Evolutionary conservation across 352 stramenopile species (phyloP).

Genomic region (Phytopythium delawarense): DNA sequence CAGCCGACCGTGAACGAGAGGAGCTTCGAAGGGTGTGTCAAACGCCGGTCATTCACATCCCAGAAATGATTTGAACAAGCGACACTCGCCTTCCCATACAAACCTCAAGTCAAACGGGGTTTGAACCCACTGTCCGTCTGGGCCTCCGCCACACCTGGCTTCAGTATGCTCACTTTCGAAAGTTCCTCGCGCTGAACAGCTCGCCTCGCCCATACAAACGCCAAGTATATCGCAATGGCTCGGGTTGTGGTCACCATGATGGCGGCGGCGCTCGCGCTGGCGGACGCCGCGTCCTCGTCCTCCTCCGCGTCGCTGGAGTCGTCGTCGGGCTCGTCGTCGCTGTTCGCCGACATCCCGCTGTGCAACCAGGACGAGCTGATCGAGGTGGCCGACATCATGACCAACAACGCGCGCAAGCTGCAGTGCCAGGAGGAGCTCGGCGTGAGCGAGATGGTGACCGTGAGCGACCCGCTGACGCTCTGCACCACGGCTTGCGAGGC

Average conservation of each 20-base stretch:
- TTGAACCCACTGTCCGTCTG: too few relatives aligned
- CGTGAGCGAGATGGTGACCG: constrained; percentile 48
- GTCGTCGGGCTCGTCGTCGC: constrained; percentile 19
- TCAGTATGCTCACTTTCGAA: background rate
- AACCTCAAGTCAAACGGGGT: too few relatives aligned
- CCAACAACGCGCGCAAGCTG: constrained; percentile 45
- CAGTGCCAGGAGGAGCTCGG: constrained; percentile 45
- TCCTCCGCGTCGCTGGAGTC: constrained; percentile 12
- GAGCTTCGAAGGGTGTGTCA: too few relatives aligned
- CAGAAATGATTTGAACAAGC: too few relatives aligned
- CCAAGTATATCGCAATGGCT: background rate
- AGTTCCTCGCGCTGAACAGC: background rate
- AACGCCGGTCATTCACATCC: too few relatives aligned
- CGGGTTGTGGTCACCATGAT: background rate
- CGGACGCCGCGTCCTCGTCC: constrained; percentile 14
- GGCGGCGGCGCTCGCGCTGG: constrained; percentile 6
- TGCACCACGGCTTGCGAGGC: constrained; percentile 44
- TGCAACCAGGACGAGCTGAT: constrained; percentile 45
- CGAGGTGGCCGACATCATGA: constrained; percentile 25
- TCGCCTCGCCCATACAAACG: background rate
- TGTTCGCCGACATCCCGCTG: constrained; percentile 32
- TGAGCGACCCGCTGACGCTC: constrained; percentile 27
- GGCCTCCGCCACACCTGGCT: background rate
- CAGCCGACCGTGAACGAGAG: too few relatives aligned
- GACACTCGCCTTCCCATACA: too few relatives aligned